Conservation (phyloP, 2,329 filamentous ascomycete genomes). For the Monilinia vaccinii-corymbosi region DNA sequence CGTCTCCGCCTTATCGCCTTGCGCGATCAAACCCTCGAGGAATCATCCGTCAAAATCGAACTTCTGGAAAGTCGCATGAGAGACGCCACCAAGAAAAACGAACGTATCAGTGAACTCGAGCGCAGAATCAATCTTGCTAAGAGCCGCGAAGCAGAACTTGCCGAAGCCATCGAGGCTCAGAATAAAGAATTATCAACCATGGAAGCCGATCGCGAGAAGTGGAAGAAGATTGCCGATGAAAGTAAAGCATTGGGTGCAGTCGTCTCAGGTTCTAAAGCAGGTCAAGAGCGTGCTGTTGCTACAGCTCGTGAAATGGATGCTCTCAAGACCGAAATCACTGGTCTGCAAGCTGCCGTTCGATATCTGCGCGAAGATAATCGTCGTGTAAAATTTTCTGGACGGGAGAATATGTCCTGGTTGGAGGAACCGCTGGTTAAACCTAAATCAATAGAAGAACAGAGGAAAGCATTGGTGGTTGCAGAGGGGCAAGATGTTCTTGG, state of each 20-base stretch:
- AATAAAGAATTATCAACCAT: constrained; percentile 56
- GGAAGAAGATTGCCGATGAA: constrained; percentile 62
- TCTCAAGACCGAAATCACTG: constrained; percentile 59
- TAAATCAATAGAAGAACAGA: constrained; percentile 37
- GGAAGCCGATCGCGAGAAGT: constrained; percentile 58
- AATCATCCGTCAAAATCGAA: constrained; percentile 85
- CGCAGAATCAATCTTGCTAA: constrained; percentile 45
- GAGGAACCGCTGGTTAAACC: constrained; percentile 47
- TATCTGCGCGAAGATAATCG: constrained; percentile 60
- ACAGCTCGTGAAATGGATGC: constrained; percentile 65
- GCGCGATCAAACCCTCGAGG: constrained; percentile 76
- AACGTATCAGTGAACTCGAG: constrained; percentile 58
- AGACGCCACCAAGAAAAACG: constrained; percentile 70
- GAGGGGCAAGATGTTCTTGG: constrained; percentile 57
- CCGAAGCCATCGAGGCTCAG: constrained; percentile 57
- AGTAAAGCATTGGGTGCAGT: constrained; percentile 43
- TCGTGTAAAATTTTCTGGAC: constrained; percentile 47
- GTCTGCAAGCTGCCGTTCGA: constrained; percentile 54
- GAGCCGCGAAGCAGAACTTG: constrained; percentile 42
- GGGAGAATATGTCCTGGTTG: constrained; percentile 43
- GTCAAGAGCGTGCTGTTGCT: constrained; percentile 58
- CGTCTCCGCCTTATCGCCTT: constrained; percentile 62
- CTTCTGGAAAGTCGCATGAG: constrained; percentile 81
- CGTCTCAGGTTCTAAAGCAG: constrained; percentile 42
- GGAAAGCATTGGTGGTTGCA: constrained; percentile 42